Base-by-base conservation (phyloP, 495 filamentous ascomycete genomes). In the Penicillium coprophilum region DNA sequence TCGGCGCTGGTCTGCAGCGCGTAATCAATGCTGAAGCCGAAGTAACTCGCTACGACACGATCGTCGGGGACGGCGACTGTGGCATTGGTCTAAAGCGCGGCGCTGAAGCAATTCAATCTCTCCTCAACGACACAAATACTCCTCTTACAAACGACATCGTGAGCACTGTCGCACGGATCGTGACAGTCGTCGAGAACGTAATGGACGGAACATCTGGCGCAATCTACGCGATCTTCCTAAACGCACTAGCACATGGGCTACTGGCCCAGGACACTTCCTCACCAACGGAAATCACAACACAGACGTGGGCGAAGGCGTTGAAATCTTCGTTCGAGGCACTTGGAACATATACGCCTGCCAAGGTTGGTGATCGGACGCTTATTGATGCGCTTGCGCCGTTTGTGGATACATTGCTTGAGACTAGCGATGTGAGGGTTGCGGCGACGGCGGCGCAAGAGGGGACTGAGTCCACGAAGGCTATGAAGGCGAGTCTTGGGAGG, bases 171-270 rank as follows among this genome's bases (percentile, higher is more conserved):
- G 80, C 85, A 50, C 82, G 80, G 57, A 89, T 98, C 52, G 87
- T 88, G n/a, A 81, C 80, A 8, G 82, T 92, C 5, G 85, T 97
- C n/a, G 94, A 98, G 68, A 85, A 73, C 39, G 84, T 77, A 40
- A 98, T 98, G 94, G 94, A 96, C 66, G 94, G 94, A 46, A 98
- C 94, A 11, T 96, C 91, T 0, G 94, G 94, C 3, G 94, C 95
- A 6, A 78, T 98, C 27, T 97, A 96, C 70, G 89, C 92, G 36
- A 98, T 98, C 60, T 98, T 96, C 79, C 80, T 98, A 50, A 96
- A 96, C 69, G 85, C 92, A 0, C 85, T 98, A 2, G 87, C 89
- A 19, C 84, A 88, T 56, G 85, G 87, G 1, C 77, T 98, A 13
- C 85, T 87, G 31, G 75, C 76, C 9, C 80, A 88, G 50, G 70